Conservation (phyloP, 2,329 filamentous ascomycete genomes). For the Salinomyces thailandicus region DNA sequence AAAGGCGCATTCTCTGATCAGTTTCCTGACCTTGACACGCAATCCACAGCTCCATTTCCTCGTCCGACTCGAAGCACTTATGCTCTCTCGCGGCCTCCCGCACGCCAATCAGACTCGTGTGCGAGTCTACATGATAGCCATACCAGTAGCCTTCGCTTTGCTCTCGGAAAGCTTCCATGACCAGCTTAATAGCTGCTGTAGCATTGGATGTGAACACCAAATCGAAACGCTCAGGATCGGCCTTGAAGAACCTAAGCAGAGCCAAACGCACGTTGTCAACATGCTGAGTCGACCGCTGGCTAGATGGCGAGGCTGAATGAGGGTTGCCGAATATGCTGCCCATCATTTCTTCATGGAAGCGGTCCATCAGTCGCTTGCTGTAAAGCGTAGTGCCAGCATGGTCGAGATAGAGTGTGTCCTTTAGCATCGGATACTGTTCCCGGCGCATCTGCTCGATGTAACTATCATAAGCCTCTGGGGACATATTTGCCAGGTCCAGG, state of each 20-base stretch:
- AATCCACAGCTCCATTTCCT: slow-evolving; percentile 57
- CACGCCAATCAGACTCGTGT: slow-evolving; percentile 78
- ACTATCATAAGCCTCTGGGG: slow-evolving; percentile 24
- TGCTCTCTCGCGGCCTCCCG: slow-evolving; percentile 53
- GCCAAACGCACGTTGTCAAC: slow-evolving; percentile 65
- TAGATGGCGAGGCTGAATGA: slow-evolving; percentile 75
- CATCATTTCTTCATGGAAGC: slow-evolving; percentile 69
- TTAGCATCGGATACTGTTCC: slow-evolving; percentile 37
- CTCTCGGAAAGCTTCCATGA: slow-evolving; percentile 65
- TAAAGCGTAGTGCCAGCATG: slow-evolving; percentile 77
- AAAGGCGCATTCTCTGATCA: slow-evolving; percentile 34
- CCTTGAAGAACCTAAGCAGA: slow-evolving; percentile 66
- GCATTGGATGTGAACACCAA: slow-evolving; percentile 87
- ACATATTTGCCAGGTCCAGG: not conserved
- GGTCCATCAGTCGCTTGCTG: slow-evolving; percentile 64
- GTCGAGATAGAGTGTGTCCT: slow-evolving; percentile 57
- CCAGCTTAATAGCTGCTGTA: slow-evolving; percentile 80
- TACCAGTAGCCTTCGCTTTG: slow-evolving; percentile 63
- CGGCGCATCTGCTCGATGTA: slow-evolving; percentile 39
- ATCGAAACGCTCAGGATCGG: slow-evolving; percentile 72
- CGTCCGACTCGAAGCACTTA: slow-evolving; percentile 54
- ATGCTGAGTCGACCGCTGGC: slow-evolving; percentile 56
- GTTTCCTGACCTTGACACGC: slow-evolving; percentile 10
- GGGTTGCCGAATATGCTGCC: slow-evolving; percentile 78
- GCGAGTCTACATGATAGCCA: slow-evolving; percentile 70